phyloP scores from a whole-genome alignment of 148 eudicot genomes.

The Bassia scoparia region DNA sequence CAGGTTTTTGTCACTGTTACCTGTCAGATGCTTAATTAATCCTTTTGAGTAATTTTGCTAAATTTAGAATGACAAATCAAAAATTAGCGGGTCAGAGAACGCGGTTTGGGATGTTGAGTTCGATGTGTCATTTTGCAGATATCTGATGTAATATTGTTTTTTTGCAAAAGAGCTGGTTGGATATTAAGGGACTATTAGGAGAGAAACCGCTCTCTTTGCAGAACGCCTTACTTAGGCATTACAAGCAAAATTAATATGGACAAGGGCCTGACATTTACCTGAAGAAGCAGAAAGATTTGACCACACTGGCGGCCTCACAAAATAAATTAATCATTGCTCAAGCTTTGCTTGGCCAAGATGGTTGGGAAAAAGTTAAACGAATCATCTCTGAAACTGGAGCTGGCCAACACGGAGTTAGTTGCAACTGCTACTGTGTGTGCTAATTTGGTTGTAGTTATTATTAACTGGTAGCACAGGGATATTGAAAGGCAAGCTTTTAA shows the following conservation, averaged over 20 bases:
- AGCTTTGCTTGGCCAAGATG: conserved; percentile 91
- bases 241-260: conserved; percentile 64
- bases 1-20: no score
- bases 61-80: no score
- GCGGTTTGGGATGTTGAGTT: no score
- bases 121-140: no score
- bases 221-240: conserved; percentile 90
- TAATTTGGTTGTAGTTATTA: conserved; percentile 64
- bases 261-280: conserved; percentile 83
- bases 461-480: conserved; percentile 97
- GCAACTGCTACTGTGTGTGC: conserved; percentile 99
- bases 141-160: no score
- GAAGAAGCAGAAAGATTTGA: conserved; percentile 90
- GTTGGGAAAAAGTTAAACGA: conserved; percentile 80
- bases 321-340: conserved; percentile 94
- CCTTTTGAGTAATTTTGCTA: no score
- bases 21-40: no score
- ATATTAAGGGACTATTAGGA: conserved; percentile 81
- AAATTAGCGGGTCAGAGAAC: no score
- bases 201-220: conserved; percentile 93
- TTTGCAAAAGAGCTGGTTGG: conserved; percentile 67
- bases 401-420: conserved; percentile 99
- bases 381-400: conserved; percentile 99
- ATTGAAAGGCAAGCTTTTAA: conserved; percentile 91
- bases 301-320: conserved; percentile 94